Evolutionary conservation across 164 flowering plant species (phyloP).

Genomic region (Magnolia sinica): DNA sequence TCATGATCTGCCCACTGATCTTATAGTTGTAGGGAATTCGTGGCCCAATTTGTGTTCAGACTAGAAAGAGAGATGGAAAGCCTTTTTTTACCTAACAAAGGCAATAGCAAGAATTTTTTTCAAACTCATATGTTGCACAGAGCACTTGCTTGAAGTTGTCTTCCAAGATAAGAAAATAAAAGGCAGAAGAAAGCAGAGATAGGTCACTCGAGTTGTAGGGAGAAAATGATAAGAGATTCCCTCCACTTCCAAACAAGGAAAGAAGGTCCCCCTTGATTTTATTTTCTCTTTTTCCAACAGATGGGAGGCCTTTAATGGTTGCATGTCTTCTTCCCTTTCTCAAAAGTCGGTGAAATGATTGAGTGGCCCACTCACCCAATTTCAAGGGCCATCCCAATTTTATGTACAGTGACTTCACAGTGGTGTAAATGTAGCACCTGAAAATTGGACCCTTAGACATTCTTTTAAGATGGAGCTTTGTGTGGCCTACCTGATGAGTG

Average conservation of each 20-base stretch:
- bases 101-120: not conserved
- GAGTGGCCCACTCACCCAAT: conserved; percentile 6
- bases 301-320: not conserved
- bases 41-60: too few relatives aligned
- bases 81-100: not conserved
- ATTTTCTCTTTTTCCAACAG: not conserved
- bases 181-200: not conserved
- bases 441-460: not conserved
- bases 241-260: conserved; percentile 1
- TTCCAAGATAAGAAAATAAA: not conserved
- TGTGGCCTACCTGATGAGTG: not conserved
- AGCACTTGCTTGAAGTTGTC: not conserved
- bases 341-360: conserved; percentile 15
- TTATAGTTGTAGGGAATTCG: too few relatives aligned
- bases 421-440: conserved; percentile 2
- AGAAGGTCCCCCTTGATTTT: not conserved
- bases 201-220: not conserved
- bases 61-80: too few relatives aligned
- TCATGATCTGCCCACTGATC: too few relatives aligned
- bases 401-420: not conserved
- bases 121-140: not conserved
- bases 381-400: not conserved
- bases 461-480: not conserved
- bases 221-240: not conserved
- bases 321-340: conserved; percentile 3